Evolutionary conservation across 176 grass and related monocot genomes (phyloP).

Genomic region (Zizania latifolia): DNA sequence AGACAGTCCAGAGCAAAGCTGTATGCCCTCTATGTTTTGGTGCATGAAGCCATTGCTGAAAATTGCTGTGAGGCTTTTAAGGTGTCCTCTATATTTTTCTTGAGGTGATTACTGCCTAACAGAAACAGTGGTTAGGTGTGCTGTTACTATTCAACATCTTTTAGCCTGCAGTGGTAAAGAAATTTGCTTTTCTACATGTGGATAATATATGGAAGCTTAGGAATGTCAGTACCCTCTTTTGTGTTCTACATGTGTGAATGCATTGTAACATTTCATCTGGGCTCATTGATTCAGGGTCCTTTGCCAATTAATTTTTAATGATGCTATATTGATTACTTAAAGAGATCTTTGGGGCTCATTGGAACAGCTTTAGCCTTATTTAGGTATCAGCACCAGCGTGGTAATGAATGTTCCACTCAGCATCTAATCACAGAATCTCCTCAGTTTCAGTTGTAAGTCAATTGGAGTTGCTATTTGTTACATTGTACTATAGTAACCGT

Average conservation of each 20-base stretch:
- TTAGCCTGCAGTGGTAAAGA: conserved; percentile 4
- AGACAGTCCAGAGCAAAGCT: not conserved
- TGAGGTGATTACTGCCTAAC: conserved; percentile 40
- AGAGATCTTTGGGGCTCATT: conserved; percentile 17
- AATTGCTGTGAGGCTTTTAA: conserved; percentile 19
- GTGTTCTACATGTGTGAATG: conserved; percentile 7
- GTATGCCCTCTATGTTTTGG: not conserved
- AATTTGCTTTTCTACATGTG: conserved; percentile 14
- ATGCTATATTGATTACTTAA: conserved; percentile 17
- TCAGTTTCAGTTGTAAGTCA: conserved; percentile 25
- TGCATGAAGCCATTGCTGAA: conserved; percentile 13
- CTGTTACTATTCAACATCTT: conserved; percentile 12
- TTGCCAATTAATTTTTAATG: conserved; percentile 22
- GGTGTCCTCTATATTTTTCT: conserved; percentile 17
- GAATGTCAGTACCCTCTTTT: conserved; percentile 6
- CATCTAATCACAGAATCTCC: not conserved
- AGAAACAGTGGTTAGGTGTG: conserved; percentile 29
- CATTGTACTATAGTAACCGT: not conserved
- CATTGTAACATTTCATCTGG: conserved; percentile 18
- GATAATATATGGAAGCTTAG: conserved; percentile 27
- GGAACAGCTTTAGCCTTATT: conserved; percentile 25
- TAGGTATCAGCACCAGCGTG: not conserved
- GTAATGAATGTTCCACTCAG: not conserved
- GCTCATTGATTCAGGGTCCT: conserved; percentile 29
- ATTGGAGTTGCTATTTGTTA: conserved; percentile 16